phyloP scores from a whole-genome alignment of 2,329 filamentous ascomycete genomes.

The Cordyceps sp. region DNA sequence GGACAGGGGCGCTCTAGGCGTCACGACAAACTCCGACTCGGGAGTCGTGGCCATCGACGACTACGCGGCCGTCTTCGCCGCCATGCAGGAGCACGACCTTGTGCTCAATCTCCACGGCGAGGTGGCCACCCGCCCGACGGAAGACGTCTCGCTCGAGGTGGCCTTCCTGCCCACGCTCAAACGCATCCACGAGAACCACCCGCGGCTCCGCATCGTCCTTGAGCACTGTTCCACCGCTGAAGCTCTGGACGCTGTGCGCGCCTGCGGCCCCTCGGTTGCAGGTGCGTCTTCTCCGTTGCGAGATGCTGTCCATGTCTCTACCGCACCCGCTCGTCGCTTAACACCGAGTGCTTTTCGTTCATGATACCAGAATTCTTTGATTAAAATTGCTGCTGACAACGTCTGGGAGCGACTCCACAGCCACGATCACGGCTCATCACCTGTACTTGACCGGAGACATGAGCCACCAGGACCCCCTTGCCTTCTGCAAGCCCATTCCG shows the following conservation, averaged over 20 bases:
- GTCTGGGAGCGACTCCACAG: no score
- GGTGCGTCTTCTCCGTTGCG: slow-evolving; percentile 12
- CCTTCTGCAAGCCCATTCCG: slow-evolving; percentile 64
- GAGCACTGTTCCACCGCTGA: slow-evolving; percentile 83
- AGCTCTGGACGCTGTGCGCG: slow-evolving; percentile 60
- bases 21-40: slow-evolving; percentile 49
- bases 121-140: slow-evolving; percentile 26
- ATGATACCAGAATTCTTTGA: no score
- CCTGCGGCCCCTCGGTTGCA: slow-evolving; percentile 62
- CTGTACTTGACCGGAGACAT: slow-evolving; percentile 47
- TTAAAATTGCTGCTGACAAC: no score
- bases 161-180: slow-evolving; percentile 66
- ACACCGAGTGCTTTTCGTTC: no score
- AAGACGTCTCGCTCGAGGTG: slow-evolving; percentile 20
- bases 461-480: slow-evolving; percentile 37
- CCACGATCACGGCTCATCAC: slow-evolving; percentile 75
- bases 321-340: no score
- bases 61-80: slow-evolving; percentile 69
- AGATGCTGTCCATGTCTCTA: background rate
- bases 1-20: slow-evolving; percentile 16
- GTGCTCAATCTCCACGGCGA: slow-evolving; percentile 93
- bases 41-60: slow-evolving; percentile 54
- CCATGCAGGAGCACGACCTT: slow-evolving; percentile 72
- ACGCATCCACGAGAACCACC: slow-evolving; percentile 58
- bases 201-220: slow-evolving; percentile 47